A percentile compares a stretch with the other conserved stretches of the same genome.
phyloP scores from a whole-genome alignment of 148 eudicot species.

The Amaranthus hypochondriacus region DNA sequence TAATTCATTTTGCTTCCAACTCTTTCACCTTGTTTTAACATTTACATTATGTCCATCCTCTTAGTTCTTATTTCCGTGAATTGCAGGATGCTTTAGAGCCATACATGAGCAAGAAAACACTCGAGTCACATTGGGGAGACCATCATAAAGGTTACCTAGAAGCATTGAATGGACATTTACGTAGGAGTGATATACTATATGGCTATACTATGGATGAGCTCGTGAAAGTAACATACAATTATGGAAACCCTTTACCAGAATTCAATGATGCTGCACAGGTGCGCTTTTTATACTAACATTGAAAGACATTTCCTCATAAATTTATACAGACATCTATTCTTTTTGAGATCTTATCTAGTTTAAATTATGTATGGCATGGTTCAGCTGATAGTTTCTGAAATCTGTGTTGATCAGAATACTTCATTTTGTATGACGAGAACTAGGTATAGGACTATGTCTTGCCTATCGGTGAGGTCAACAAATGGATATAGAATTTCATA shows the following conservation, averaged over 20 bases:
- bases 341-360: conserved; percentile 10
- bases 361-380: neutral
- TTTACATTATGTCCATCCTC: neutral
- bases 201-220: no score
- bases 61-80: neutral
- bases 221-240: no score
- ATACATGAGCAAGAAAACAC: conserved; percentile 70
- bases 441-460: neutral
- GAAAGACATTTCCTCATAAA: neutral
- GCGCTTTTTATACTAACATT: conserved; percentile 14
- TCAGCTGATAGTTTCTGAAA: neutral
- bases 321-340: neutral
- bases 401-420: neutral
- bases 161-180: no score
- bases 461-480: neutral
- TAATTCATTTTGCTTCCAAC: no score
- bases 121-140: conserved; percentile 83
- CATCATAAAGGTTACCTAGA: conserved; percentile 76
- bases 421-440: neutral
- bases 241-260: conserved; percentile 82
- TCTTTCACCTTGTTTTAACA: neutral
- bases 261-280: conserved; percentile 98
- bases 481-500: neutral
- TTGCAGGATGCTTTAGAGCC: conserved; percentile 90
- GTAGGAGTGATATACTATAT: no score